Conservation (phyloP, 495 filamentous ascomycete genomes). For the Pyrenopolyporus hunteri region DNA sequence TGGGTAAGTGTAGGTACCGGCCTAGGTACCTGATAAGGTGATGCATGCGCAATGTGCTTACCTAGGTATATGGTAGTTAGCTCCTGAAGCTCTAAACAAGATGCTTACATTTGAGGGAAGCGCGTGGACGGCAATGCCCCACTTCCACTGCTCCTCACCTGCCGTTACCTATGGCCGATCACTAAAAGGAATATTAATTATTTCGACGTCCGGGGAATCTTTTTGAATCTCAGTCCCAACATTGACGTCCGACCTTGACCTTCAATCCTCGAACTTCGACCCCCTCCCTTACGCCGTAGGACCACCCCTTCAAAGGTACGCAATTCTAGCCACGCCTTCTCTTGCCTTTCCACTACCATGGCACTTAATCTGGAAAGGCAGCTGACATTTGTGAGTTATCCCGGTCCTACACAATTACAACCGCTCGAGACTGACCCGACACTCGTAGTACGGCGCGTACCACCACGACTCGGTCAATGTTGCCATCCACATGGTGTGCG, state of each 20-base stretch:
- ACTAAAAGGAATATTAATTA: slow-evolving; percentile 11
- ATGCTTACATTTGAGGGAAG: not conserved
- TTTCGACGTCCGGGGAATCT: not conserved
- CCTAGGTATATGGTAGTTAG: too few relatives aligned
- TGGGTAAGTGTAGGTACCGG: too few relatives aligned
- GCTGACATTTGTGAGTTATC: slow-evolving; percentile 50
- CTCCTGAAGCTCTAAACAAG: too few relatives aligned
- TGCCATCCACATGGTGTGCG: slow-evolving; percentile 87
- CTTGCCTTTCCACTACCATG: slow-evolving; percentile 34
- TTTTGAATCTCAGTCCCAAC: too few relatives aligned
- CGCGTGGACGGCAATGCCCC: slow-evolving; percentile 8
- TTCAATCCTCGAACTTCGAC: not conserved
- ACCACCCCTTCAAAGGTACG: slow-evolving; percentile 1
- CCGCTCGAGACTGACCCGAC: not conserved
- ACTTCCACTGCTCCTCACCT: slow-evolving; percentile 20
- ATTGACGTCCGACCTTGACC: too few relatives aligned
- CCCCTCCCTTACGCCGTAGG: not conserved
- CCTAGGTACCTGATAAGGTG: too few relatives aligned
- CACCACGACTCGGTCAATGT: slow-evolving; percentile 91
- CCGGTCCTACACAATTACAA: not conserved
- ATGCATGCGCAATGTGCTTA: too few relatives aligned
- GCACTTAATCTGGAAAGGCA: slow-evolving; percentile 58
- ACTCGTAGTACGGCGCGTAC: slow-evolving; percentile 85
- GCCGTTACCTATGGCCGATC: slow-evolving; percentile 20
- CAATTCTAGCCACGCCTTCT: not conserved